A percentile compares a stretch with the other conserved stretches of the same genome.
Conservation (phyloP, 305 asterid species). For the Fraxinus floribunda region DNA sequence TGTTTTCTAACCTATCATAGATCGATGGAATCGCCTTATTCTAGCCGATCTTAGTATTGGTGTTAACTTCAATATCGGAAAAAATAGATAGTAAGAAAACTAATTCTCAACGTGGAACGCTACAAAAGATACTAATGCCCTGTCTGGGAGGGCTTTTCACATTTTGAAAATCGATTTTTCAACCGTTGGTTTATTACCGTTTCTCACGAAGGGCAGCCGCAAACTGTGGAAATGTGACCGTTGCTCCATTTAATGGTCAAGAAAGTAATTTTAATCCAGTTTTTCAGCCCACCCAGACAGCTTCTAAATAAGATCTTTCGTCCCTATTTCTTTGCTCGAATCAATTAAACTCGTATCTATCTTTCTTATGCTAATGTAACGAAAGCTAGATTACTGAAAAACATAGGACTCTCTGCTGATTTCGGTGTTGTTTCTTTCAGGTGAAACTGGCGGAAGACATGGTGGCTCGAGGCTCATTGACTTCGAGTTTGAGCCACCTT, state of each 20-base stretch:
- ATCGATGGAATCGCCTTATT: not conserved
- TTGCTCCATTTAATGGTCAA: too few relatives aligned
- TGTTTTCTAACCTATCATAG: not conserved
- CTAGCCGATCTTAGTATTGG: not conserved
- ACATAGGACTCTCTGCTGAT: not conserved
- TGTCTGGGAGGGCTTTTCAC: too few relatives aligned
- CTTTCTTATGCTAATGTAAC: not conserved
- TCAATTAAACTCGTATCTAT: not conserved
- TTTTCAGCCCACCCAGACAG: too few relatives aligned
- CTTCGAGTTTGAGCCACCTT: conserved; percentile 74
- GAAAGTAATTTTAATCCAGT: too few relatives aligned
- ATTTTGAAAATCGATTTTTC: too few relatives aligned
- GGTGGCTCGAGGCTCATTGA: conserved; percentile 76
- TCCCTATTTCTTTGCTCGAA: not conserved
- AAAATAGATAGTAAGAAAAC: not conserved
- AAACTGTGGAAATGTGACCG: too few relatives aligned
- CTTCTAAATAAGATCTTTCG: not conserved
- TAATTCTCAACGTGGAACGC: not conserved
- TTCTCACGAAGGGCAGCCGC: too few relatives aligned
- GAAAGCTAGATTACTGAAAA: not conserved
- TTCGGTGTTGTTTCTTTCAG: conserved; percentile 28
- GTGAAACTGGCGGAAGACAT: conserved; percentile 88
- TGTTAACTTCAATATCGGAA: not conserved
- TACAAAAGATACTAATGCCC: not conserved
- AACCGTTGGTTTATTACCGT: too few relatives aligned